A percentile compares a stretch with the other conserved stretches of the same genome.
phyloP scores from a whole-genome alignment of 768 basidiomycete genomes.

The Phaeotremella skinneri region DNA sequence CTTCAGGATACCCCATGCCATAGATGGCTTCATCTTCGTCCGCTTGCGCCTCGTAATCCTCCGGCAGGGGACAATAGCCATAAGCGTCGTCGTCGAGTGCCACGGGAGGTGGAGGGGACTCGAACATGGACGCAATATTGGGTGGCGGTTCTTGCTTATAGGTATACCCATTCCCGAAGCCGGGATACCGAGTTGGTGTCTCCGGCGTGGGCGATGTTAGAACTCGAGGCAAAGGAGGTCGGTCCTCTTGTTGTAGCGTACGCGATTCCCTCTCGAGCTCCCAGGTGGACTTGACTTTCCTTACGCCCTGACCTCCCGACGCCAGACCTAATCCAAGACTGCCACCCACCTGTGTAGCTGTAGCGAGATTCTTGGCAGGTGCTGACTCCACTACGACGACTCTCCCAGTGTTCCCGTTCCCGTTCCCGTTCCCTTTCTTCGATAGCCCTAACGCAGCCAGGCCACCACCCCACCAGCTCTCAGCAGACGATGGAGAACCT shows the following conservation, averaged over 20 bases:
- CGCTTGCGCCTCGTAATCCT: conserved; percentile 40
- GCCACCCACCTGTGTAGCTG: conserved; percentile 12
- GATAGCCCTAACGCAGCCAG: conserved; percentile 18
- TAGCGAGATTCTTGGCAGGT: conserved; percentile 13
- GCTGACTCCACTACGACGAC: conserved; percentile 22
- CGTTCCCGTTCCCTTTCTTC: too few species aligned
- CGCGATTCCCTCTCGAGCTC: conserved; percentile 20
- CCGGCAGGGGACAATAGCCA: conserved; percentile 39
- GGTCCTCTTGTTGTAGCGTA: conserved; percentile 30
- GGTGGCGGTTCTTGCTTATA: conserved; percentile 4
- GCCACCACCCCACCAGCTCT: conserved; percentile 30
- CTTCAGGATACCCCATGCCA: conserved; percentile 15
- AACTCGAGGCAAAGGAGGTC: conserved; percentile 10
- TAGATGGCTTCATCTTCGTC: conserved; percentile 36
- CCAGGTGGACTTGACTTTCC: conserved; percentile 35
- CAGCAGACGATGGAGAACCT: background rate
- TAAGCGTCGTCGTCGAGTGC: conserved; percentile 33
- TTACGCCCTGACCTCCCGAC: conserved; percentile 37
- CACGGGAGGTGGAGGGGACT: conserved; percentile 13
- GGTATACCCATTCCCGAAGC: conserved; percentile 1
- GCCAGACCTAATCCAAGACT: conserved; percentile 34
- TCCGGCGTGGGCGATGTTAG: conserved; percentile 6
- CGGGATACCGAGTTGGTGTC: conserved; percentile 6
- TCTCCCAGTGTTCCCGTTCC: conserved; percentile 14
- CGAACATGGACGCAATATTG: conserved; percentile 1